These are phyloP conservation scores for Yamadazyma atlantica DNA, from an alignment of 1,139 yeast genomes.

Conservation along the genomic window DNA sequence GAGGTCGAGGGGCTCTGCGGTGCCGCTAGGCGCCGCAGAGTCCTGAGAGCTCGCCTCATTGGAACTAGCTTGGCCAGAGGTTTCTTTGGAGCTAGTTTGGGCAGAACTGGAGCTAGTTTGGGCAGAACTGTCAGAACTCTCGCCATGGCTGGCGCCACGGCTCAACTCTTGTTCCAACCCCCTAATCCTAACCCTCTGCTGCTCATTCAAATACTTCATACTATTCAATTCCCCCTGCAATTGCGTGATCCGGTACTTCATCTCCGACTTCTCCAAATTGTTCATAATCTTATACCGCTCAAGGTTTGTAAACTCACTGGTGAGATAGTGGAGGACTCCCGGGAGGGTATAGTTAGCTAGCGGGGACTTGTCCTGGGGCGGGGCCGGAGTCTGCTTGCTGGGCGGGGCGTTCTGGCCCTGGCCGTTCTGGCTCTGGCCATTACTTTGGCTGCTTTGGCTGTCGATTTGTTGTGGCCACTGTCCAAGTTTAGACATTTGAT, in stretches of 20 bases:
- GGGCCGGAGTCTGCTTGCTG: slow-evolving; percentile 16
- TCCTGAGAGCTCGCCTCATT: no score
- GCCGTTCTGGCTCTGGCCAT: no score
- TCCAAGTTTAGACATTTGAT: slow-evolving; percentile 8
- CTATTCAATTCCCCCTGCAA: slow-evolving; percentile 56
- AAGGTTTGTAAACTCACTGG: slow-evolving; percentile 58
- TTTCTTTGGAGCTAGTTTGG: slow-evolving; percentile 2
- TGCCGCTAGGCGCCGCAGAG: no score
- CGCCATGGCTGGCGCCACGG: no score
- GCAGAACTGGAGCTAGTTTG: no score
- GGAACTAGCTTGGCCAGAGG: no score
- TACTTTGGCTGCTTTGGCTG: no score
- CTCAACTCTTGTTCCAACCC: no score
- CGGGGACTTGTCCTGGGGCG: slow-evolving; percentile 13
- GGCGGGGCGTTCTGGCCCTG: slow-evolving; percentile 11
- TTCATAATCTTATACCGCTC: slow-evolving; percentile 58
- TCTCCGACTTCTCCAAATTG: slow-evolving; percentile 56
- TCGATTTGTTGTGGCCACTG: slow-evolving; percentile 14
- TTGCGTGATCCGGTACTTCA: slow-evolving; percentile 54
- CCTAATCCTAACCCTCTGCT: slow-evolving; percentile 31
- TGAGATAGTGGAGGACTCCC: slow-evolving; percentile 63
- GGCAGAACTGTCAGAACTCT: no score
- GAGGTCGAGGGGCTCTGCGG: no score
- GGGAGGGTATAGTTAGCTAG: slow-evolving; percentile 53
- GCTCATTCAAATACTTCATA: slow-evolving; percentile 36